Evolutionary conservation across 805 yeast genomes (phyloP), one percentile per base, ranked within the genome.

Genomic region (Komagataella kurtzmanii): DNA sequence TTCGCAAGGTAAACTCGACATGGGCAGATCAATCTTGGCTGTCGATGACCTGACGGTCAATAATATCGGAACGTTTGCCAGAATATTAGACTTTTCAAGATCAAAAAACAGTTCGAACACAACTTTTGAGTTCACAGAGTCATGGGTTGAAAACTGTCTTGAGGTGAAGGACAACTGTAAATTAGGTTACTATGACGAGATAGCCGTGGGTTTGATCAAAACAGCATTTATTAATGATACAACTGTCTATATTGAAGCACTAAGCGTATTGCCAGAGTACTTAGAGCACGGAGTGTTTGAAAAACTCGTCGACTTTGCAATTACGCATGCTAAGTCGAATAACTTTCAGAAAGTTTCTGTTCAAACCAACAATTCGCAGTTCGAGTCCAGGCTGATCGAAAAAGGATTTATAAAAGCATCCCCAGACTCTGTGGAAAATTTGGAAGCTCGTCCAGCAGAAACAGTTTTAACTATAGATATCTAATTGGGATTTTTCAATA

Each of bases 151-250:
- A 30, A 73, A 73, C 19, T 67, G 79, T 12, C 63, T 74, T 23
- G 67, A 71, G 2, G 59, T 71, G 1, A 79, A 72, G 21, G 81
- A 79, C 24, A 66, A 83, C 40, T 73, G 75, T 40, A 74, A 81
- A 59, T 67, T 81, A 43, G 76, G 70, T 0, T 85, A 72, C 65
- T 84, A 74, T 64, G 76, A 83, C 49, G 96, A 85, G 59, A 76
- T 85, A 5, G 88, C 96, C 6, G 91, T 88, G 3, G 96, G 93
- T 14, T 83, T 81, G 3, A 68, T 88, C 49, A 80, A 81, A 54
- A 83, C 85, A 52, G 73, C 46, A 44, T 17, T 17, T 5, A 19
- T 44, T 44, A 10, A 44, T 10, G 12, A 17, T n/a, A 19, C 23
- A 44, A 12, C 46, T n/a, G 23, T 44, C 23, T 44, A 17, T n/a